Evolutionary conservation across 2,329 filamentous ascomycete genomes (phyloP).

Genomic region (Aspergillus ochraceus): DNA sequence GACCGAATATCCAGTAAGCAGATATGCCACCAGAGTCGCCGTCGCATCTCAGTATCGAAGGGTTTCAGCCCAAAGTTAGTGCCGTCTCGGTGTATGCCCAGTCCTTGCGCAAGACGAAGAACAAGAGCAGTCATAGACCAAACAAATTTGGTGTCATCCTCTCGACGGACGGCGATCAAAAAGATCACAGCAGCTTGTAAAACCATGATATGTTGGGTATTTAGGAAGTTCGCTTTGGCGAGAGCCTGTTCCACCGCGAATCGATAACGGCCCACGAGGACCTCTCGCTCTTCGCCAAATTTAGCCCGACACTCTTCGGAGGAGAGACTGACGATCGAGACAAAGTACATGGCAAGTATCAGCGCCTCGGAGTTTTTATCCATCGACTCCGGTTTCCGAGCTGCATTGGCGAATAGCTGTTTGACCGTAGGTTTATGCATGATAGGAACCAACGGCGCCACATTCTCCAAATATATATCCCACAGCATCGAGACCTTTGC

Average conservation of each 20-base stretch:
- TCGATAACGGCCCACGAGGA: slow-evolving; percentile 56
- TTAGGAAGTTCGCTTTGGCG: slow-evolving; percentile 62
- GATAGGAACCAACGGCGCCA: slow-evolving; percentile 62
- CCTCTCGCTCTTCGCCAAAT: slow-evolving; percentile 54
- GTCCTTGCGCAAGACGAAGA: slow-evolving; percentile 43
- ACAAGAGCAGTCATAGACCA: slow-evolving; percentile 46
- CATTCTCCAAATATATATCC: slow-evolving; percentile 61
- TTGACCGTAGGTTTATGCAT: slow-evolving; percentile 58
- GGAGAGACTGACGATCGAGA: slow-evolving; percentile 48
- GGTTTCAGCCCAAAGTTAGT: slow-evolving; percentile 47
- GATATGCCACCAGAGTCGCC: slow-evolving; percentile 55
- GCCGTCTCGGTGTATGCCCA: slow-evolving; percentile 55
- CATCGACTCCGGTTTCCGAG: slow-evolving; percentile 51
- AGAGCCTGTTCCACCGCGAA: slow-evolving; percentile 65
- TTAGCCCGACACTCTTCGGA: slow-evolving; percentile 42
- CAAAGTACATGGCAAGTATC: slow-evolving; percentile 64
- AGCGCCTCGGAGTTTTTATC: slow-evolving; percentile 57
- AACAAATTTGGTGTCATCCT: slow-evolving; percentile 44
- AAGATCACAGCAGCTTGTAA: slow-evolving; percentile 65
- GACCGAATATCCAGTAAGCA: slow-evolving; percentile 49
- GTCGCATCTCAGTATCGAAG: slow-evolving; percentile 54
- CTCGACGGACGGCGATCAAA: slow-evolving; percentile 50
- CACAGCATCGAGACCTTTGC: slow-evolving; percentile 55
- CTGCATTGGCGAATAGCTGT: slow-evolving; percentile 52
- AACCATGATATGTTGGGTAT: slow-evolving; percentile 61